phyloP scores from a whole-genome alignment of 208 protist genomes.

The Borovskyia barvae region DNA sequence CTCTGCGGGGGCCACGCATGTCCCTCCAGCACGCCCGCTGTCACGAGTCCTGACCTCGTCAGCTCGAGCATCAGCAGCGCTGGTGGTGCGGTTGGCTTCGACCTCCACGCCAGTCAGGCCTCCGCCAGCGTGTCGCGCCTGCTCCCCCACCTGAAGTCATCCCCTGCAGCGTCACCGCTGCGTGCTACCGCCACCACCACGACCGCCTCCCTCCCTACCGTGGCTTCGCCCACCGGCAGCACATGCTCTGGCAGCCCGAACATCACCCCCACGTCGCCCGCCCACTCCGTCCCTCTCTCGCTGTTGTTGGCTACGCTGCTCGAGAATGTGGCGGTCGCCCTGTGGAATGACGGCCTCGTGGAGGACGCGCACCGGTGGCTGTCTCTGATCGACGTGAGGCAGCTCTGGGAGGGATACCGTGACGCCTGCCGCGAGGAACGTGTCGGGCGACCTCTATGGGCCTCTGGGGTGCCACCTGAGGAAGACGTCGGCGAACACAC shows the following conservation, averaged over 20 bases:
- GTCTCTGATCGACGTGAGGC: conserved; percentile 31
- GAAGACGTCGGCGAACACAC: conserved; percentile 3
- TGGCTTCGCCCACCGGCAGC: not conserved
- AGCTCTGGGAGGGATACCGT: conserved; percentile 25
- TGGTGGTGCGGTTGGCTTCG: not conserved
- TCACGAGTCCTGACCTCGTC: not conserved
- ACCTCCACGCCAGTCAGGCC: not conserved
- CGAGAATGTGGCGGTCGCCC: conserved; percentile 51
- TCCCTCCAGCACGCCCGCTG: not conserved
- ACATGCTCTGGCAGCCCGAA: not conserved
- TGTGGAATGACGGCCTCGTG: conserved; percentile 61
- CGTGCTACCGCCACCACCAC: not conserved
- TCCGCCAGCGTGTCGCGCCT: not conserved
- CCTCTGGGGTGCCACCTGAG: conserved; percentile 4
- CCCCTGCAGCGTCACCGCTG: conserved; percentile 3
- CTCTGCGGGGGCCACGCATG: too few species aligned
- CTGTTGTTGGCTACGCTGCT: conserved; percentile 37
- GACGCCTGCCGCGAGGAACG: not conserved
- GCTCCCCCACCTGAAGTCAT: conserved; percentile 18
- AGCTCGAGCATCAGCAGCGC: not conserved
- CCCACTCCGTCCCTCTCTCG: conserved; percentile 27
- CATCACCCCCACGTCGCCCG: not conserved
- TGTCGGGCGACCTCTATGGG: not conserved
- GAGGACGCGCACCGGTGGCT: conserved; percentile 60
- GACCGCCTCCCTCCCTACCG: not conserved